phyloP scores from a whole-genome alignment of 2,329 filamentous ascomycete species.

The Gliomastix tumulicola region DNA sequence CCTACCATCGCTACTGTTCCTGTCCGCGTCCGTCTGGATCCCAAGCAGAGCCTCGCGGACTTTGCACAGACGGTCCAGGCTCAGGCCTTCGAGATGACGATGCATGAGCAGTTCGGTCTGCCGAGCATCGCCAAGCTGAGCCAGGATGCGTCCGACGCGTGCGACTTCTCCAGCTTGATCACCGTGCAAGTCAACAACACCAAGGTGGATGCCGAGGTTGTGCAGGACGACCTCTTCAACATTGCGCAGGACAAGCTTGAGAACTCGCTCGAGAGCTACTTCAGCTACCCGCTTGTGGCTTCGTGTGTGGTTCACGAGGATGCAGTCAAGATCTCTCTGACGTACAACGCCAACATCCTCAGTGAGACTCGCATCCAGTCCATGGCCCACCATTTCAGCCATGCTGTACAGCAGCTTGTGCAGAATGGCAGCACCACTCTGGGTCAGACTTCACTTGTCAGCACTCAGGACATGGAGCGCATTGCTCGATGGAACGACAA shows the following conservation, averaged over 20 bases:
- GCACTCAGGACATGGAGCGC: too few species aligned
- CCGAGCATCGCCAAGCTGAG: constrained; percentile 8
- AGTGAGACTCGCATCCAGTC: not conserved
- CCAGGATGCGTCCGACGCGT: constrained; percentile 3
- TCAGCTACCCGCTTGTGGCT: constrained; percentile 1
- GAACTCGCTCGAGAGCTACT: not conserved
- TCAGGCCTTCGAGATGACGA: constrained; percentile 4
- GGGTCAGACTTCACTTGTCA: too few species aligned
- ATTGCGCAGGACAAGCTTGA: too few species aligned
- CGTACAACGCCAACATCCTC: not conserved
- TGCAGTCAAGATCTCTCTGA: not conserved
- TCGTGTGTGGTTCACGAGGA: too few species aligned
- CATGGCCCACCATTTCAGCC: not conserved
- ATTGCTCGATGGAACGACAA: too few species aligned
- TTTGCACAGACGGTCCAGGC: constrained; percentile 21
- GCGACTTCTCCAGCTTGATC: constrained; percentile 6
- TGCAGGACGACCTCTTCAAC: too few species aligned
- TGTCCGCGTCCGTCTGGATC: constrained; percentile 15
- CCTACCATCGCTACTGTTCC: constrained; percentile 14
- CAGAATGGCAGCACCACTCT: too few species aligned
- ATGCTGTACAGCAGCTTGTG: too few species aligned
- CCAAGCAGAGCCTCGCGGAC: constrained; percentile 16
- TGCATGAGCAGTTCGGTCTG: constrained; percentile 9
- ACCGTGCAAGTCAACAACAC: constrained; percentile 8
- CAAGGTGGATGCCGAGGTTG: too few species aligned